Percentiles rank a stretch among this genome's conserved stretches.
phyloP scores from a whole-genome alignment of 352 stramenopile genomes.

The Globisporangium carolinianum region DNA sequence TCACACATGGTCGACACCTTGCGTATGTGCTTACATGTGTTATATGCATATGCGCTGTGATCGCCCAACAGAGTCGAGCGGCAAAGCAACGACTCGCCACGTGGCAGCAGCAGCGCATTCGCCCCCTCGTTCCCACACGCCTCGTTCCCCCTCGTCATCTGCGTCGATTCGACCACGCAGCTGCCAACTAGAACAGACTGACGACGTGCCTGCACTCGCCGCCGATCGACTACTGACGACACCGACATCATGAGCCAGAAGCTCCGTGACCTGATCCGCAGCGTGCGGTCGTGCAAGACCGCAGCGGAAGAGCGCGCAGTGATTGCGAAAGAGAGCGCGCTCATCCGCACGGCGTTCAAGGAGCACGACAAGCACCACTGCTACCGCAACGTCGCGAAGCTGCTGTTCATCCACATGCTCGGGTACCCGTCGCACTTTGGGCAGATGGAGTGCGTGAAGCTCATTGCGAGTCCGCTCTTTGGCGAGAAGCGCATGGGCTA shows the following conservation, averaged over 20 bases:
- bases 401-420: slow-evolving; percentile 99
- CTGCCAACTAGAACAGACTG: neutral
- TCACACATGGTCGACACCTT: neutral
- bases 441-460: slow-evolving; percentile 99
- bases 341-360: slow-evolving; percentile 99
- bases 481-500: slow-evolving; percentile 99
- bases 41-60: neutral
- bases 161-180: neutral
- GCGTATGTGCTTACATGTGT: neutral
- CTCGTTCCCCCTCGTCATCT: neutral
- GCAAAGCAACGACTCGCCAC: neutral
- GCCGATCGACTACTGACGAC: too few relatives aligned
- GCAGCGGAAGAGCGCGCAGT: slow-evolving; percentile 97
- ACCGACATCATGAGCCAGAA: slow-evolving; percentile 92
- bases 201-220: neutral
- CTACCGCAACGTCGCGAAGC: slow-evolving; percentile 98
- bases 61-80: neutral
- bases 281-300: slow-evolving; percentile 98
- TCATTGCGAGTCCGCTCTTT: slow-evolving; percentile 98
- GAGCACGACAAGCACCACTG: slow-evolving; percentile 96
- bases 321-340: slow-evolving; percentile 98
- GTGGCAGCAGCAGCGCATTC: neutral
- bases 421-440: slow-evolving; percentile 99
- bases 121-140: neutral
- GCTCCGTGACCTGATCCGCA: slow-evolving; percentile 97